These are phyloP conservation scores for Pterulicium gracile DNA, from an alignment of 1,284 basidiomycete genomes.

Conservation along the genomic window DNA sequence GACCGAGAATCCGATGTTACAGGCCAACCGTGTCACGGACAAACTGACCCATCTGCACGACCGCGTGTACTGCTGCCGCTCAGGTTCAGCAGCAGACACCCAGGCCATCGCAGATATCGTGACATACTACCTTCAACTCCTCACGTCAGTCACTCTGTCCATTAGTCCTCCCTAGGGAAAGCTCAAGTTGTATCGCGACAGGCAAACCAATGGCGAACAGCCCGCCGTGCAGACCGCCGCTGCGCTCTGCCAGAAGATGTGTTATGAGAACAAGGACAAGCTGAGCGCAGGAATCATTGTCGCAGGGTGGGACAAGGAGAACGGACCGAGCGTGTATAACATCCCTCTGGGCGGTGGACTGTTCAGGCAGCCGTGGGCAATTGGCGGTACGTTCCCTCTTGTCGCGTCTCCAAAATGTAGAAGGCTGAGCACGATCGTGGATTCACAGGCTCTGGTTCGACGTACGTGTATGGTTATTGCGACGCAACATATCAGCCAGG, in stretches of 20 bases:
- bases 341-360: constrained; percentile 90
- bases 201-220: constrained; percentile 55
- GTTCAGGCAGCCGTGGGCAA: constrained; percentile 95
- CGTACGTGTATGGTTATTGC: constrained; percentile 98
- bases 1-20: constrained; percentile 5
- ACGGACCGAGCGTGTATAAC: constrained; percentile 94
- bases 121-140: constrained; percentile 80
- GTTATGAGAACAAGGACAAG: constrained; percentile 90
- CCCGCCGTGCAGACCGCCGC: constrained; percentile 82
- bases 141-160: constrained; percentile 36
- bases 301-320: constrained; percentile 93
- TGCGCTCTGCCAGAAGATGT: constrained; percentile 79
- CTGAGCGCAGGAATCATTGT: constrained; percentile 95
- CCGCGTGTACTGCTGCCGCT: constrained; percentile 98
- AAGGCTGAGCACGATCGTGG: constrained; percentile 5
- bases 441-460: constrained; percentile 84
- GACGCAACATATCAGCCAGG: constrained; percentile 95
- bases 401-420: not conserved
- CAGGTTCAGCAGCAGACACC: constrained; percentile 96
- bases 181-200: constrained; percentile 18
- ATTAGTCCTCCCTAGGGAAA: not conserved
- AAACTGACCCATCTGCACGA: constrained; percentile 97
- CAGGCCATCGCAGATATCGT: constrained; percentile 94
- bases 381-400: constrained; percentile 57
- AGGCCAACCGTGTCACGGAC: constrained; percentile 98